Conservation (phyloP, 495 filamentous ascomycete species). For the Aspergillus sclerotioniger region DNA sequence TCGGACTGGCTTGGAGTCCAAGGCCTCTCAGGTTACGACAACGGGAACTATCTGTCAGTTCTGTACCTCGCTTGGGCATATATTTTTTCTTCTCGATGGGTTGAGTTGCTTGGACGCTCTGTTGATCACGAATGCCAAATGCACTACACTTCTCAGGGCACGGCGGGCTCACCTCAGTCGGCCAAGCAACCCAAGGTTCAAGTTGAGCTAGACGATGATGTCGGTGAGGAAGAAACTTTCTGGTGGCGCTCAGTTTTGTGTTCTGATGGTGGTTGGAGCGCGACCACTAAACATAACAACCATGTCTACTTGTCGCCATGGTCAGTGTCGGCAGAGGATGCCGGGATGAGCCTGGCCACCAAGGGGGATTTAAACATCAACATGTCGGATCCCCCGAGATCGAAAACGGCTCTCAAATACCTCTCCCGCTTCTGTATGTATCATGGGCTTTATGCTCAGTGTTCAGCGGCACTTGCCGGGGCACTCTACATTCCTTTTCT, state of each 20-base stretch:
- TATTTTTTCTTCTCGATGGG: conserved; percentile 29
- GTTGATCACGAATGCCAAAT: conserved; percentile 20
- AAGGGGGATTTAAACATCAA: background rate
- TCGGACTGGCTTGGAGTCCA: conserved; percentile 24
- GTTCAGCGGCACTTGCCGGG: conserved; percentile 25
- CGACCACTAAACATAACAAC: conserved; percentile 23
- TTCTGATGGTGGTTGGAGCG: conserved; percentile 20
- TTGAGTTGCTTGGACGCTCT: conserved; percentile 24
- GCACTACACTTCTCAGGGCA: conserved; percentile 5
- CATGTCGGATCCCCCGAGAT: conserved; percentile 12
- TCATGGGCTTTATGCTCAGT: conserved; percentile 28
- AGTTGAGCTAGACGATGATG: conserved; percentile 23
- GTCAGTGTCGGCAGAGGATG: conserved; percentile 17
- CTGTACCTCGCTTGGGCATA: conserved; percentile 30
- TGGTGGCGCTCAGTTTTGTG: conserved; percentile 24
- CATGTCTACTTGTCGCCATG: conserved; percentile 28
- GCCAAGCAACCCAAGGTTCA: conserved; percentile 14
- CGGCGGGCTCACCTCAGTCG: background rate
- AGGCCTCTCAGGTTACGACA: conserved; percentile 20
- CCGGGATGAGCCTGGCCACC: conserved; percentile 6
- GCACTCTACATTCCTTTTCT: conserved; percentile 29
- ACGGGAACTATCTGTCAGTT: conserved; percentile 24
- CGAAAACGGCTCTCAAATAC: conserved; percentile 25
- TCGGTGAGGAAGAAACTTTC: conserved; percentile 14
- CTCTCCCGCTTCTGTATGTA: conserved; percentile 26